Conservation (phyloP, 23 red algal genomes). For the Chondrus crispus region DNA sequence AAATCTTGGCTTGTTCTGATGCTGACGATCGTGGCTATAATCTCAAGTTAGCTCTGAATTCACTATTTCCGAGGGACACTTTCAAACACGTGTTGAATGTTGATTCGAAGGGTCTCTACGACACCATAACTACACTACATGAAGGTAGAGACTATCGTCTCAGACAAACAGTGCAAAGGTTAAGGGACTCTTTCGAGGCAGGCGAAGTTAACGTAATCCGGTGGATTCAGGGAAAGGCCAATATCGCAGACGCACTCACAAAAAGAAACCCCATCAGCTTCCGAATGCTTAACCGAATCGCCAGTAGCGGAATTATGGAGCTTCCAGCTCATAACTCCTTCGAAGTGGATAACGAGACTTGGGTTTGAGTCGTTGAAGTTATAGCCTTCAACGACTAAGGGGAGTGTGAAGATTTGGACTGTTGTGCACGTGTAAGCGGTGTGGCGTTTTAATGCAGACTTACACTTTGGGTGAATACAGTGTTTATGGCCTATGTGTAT, state of each 20-base stretch:
- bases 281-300: background rate
- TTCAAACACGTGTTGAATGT: background rate
- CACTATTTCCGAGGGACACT: background rate
- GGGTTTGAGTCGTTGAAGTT: no score
- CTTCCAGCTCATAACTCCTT: background rate
- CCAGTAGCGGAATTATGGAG: background rate
- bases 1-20: background rate
- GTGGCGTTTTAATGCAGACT: no score
- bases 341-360: background rate
- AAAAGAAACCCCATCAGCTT: background rate
- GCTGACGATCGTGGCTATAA: background rate
- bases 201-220: background rate
- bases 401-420: no score
- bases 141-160: constrained; percentile 1
- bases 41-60: background rate
- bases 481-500: no score
- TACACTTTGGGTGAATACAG: no score
- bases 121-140: constrained; percentile 12
- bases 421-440: no score
- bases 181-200: background rate
- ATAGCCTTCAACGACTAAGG: no score
- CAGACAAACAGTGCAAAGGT: background rate
- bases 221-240: background rate
- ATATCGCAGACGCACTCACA: background rate
- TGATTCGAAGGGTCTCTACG: background rate